Evolutionary conservation across 2,329 filamentous ascomycete genomes (phyloP).

Genomic region (Penicillium sp.): DNA sequence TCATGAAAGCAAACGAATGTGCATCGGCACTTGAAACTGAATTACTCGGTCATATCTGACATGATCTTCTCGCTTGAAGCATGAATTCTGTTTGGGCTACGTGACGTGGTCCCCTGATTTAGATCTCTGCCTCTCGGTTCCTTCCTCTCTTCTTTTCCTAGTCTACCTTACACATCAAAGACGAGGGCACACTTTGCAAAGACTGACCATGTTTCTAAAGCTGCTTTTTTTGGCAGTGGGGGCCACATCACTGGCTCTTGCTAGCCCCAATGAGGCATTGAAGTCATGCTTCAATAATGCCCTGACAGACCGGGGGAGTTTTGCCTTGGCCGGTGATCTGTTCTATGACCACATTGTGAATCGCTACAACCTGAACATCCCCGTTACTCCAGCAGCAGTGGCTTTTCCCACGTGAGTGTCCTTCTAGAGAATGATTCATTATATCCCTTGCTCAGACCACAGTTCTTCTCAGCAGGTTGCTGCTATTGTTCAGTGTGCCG

Average conservation of each 20-base stretch:
- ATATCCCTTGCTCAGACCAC: background rate
- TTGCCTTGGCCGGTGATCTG: background rate
- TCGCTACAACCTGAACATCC: background rate
- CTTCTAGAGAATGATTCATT: background rate
- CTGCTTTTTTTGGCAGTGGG: background rate
- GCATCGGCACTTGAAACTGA: background rate
- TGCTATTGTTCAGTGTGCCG: slow-evolving; percentile 50
- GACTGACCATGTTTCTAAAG: background rate
- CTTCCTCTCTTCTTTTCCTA: background rate
- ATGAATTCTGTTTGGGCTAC: background rate
- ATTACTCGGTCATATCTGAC: background rate
- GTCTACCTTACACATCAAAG: background rate
- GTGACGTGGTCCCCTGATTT: background rate
- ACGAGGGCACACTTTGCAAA: background rate
- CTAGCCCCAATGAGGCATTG: background rate
- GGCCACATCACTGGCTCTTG: background rate
- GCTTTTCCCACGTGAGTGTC: background rate
- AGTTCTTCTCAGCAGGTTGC: slow-evolving; percentile 41
- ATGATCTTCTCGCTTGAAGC: background rate
- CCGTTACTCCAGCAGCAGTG: background rate
- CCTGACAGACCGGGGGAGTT: background rate
- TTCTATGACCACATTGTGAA: background rate
- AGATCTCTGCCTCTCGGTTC: background rate
- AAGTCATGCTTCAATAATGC: background rate
- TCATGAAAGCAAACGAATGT: background rate